These are phyloP conservation scores for Debaryomyces coudertii DNA, from an alignment of 1,139 yeast genomes.

Conservation along the genomic window DNA sequence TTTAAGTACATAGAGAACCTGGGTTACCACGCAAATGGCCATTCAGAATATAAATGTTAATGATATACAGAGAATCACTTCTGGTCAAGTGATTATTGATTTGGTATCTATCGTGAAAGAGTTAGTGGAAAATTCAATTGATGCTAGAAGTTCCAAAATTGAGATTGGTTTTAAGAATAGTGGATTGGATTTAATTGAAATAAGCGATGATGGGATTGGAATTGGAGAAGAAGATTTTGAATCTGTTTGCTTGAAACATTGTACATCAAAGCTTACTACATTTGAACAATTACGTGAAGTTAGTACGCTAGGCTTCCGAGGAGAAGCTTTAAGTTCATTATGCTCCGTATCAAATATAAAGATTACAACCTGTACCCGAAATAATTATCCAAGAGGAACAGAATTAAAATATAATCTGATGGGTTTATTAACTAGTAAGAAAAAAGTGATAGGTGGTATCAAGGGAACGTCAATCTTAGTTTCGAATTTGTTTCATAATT, in stretches of 20 bases:
- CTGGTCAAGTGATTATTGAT: slow-evolving; percentile 91
- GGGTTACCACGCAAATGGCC: slow-evolving; percentile 16
- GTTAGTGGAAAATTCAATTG: slow-evolving; percentile 82
- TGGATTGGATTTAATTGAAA: slow-evolving; percentile 73
- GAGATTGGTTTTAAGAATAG: slow-evolving; percentile 69
- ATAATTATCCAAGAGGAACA: slow-evolving; percentile 59
- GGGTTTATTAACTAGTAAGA: slow-evolving; percentile 49
- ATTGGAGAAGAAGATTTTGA: slow-evolving; percentile 61
- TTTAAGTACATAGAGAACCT: neutral
- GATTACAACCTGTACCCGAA: slow-evolving; percentile 58
- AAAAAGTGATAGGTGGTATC: slow-evolving; percentile 50
- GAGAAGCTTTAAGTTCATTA: slow-evolving; percentile 80
- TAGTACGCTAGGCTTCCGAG: slow-evolving; percentile 75
- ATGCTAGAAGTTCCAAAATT: slow-evolving; percentile 69
- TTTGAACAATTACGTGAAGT: slow-evolving; percentile 61
- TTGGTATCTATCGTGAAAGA: slow-evolving; percentile 80
- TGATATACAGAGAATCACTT: slow-evolving; percentile 76
- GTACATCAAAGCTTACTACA: slow-evolving; percentile 72
- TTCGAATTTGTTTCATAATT: slow-evolving; percentile 55
- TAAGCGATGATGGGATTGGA: slow-evolving; percentile 81
- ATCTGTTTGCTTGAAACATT: slow-evolving; percentile 66
- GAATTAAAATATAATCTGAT: slow-evolving; percentile 51
- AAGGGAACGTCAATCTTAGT: slow-evolving; percentile 64
- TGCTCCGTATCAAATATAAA: slow-evolving; percentile 61
- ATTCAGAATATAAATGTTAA: slow-evolving; percentile 41